Conservation (phyloP, 345 rosid species). For the Hibiscus syriacus region DNA sequence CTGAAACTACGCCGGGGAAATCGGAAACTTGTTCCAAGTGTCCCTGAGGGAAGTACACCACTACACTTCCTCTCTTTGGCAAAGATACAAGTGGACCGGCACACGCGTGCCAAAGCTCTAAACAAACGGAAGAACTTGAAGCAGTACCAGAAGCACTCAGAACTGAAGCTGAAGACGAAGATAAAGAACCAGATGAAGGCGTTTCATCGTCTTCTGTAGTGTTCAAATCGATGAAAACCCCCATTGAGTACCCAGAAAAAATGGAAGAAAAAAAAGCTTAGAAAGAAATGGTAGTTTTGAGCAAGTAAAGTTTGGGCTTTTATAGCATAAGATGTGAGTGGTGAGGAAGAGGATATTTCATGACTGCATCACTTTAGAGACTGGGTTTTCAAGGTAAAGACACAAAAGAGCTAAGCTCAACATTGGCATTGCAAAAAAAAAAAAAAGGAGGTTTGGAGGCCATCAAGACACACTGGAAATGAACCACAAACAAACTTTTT, state of each 20-base stretch:
- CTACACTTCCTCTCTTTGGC: conserved; percentile 53
- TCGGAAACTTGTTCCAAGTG: conserved; percentile 79
- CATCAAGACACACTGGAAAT: conserved; percentile 18
- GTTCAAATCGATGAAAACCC: conserved; percentile 93
- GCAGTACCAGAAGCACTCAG: conserved; percentile 32
- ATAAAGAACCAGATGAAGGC: conserved; percentile 56
- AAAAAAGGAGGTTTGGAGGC: conserved; percentile 5
- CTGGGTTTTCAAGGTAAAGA: conserved; percentile 3
- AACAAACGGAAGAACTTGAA: conserved; percentile 47
- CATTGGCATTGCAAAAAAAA: conserved; percentile 29
- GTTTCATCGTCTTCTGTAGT: conserved; percentile 77
- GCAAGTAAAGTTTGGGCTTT: background rate
- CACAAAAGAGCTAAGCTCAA: conserved; percentile 5
- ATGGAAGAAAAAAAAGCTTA: too few species aligned
- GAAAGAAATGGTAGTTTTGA: background rate
- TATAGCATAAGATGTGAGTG: background rate
- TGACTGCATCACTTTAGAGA: conserved; percentile 26
- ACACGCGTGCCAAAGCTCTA: conserved; percentile 98
- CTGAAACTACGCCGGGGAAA: conserved; percentile 23
- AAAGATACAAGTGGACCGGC: conserved; percentile 90
- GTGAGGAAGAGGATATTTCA: conserved; percentile 22
- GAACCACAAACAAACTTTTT: background rate
- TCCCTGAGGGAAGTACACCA: conserved; percentile 56
- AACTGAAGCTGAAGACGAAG: conserved; percentile 52
- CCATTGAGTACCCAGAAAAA: conserved; percentile 30